Evolutionary conservation across 768 basidiomycete species (phyloP).

Genomic region (Rhodotorula kratochvilovae): DNA sequence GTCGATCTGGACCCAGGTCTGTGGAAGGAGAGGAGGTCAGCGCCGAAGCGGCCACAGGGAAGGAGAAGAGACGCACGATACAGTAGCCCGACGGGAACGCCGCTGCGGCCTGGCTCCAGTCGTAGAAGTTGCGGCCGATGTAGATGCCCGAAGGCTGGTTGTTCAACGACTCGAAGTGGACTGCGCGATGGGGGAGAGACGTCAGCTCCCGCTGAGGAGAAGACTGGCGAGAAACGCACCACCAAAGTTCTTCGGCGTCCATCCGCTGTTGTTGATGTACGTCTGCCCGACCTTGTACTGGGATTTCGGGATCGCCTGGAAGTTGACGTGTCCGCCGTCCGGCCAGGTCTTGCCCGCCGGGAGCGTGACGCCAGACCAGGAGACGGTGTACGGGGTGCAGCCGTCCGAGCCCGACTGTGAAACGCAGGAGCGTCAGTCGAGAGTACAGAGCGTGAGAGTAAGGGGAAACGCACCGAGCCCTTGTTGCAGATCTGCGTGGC

Average conservation of each 20-base stretch:
- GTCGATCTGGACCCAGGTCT: constrained; percentile 8
- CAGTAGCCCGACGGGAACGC: constrained; percentile 11
- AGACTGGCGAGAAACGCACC: neutral
- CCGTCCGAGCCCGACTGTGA: neutral
- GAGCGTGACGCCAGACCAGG: neutral
- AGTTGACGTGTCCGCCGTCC: constrained; percentile 10
- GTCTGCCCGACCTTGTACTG: constrained; percentile 12
- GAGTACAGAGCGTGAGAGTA: neutral
- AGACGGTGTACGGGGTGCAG: constrained; percentile 16
- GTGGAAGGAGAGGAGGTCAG: neutral
- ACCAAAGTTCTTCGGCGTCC: constrained; percentile 9
- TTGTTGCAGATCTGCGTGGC: neutral
- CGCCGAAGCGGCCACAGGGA: neutral
- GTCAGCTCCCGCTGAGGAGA: neutral
- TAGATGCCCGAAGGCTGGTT: constrained; percentile 17
- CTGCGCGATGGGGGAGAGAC: neutral
- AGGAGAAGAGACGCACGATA: neutral
- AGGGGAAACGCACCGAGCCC: neutral
- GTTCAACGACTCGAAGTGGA: constrained; percentile 20
- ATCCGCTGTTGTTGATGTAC: neutral
- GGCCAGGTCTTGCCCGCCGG: neutral
- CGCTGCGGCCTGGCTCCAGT: neutral
- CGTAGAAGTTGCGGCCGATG: constrained; percentile 12
- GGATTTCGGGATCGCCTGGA: constrained; percentile 7
- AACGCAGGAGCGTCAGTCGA: neutral